Evolutionary conservation across 2,329 filamentous ascomycete genomes (phyloP).

Genomic region (Hypoxylon sp.): DNA sequence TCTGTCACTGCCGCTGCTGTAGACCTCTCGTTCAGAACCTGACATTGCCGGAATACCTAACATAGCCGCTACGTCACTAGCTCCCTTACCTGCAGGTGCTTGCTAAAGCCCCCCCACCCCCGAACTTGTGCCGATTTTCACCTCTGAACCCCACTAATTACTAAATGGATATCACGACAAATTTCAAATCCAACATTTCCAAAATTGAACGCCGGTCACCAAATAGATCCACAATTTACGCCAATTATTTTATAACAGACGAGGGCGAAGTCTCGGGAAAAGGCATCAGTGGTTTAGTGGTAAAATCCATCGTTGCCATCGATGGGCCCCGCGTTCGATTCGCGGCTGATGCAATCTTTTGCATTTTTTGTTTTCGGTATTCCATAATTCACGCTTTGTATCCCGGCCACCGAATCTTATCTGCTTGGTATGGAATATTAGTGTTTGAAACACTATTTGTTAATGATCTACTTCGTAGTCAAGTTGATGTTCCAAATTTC

Average conservation of each 20-base stretch:
- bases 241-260: no score
- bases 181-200: background rate
- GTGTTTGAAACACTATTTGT: no score
- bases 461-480: no score
- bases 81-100: conserved; percentile 5
- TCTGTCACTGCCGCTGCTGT: no score
- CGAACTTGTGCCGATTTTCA: conserved; percentile 6
- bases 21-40: background rate
- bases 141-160: background rate
- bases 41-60: background rate
- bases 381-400: no score
- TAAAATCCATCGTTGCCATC: conserved; percentile 67
- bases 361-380: background rate
- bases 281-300: conserved; percentile 62
- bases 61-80: conserved; percentile 26
- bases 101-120: conserved; percentile 6
- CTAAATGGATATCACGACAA: background rate
- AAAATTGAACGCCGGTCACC: background rate
- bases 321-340: conserved; percentile 63
- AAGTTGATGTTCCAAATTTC: no score
- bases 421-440: no score
- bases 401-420: no score
- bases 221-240: no score
- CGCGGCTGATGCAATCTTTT: conserved; percentile 54
- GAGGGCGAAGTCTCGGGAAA: no score